Conservation (phyloP, 2,329 filamentous ascomycete species). For the Macrophomina tecta region DNA sequence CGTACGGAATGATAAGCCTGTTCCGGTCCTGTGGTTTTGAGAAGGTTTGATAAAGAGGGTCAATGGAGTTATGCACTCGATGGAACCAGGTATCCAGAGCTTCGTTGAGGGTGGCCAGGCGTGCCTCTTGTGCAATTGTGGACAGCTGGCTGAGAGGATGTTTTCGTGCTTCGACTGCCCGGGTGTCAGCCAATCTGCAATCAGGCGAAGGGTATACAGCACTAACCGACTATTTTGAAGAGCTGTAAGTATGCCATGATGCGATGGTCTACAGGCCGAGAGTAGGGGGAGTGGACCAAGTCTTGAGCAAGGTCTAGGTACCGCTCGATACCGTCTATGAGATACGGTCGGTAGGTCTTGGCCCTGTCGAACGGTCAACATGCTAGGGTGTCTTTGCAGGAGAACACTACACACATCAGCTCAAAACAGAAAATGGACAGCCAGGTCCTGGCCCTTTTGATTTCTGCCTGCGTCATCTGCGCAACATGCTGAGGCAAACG, state of each 20-base stretch:
- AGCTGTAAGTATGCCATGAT: slow-evolving; percentile 8
- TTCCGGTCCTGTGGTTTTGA: slow-evolving; percentile 9
- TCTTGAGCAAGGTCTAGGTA: background rate
- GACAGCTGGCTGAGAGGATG: background rate
- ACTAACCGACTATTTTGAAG: slow-evolving; percentile 4
- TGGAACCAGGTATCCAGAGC: background rate
- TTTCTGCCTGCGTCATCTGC: background rate
- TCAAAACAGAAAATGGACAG: slow-evolving; percentile 8
- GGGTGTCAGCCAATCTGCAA: background rate
- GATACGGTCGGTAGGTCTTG: slow-evolving; percentile 1
- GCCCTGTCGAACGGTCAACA: background rate
- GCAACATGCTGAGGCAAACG: background rate
- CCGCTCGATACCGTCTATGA: background rate
- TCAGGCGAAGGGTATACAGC: background rate
- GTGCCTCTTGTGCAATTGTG: background rate
- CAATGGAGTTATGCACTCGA: slow-evolving; percentile 6
- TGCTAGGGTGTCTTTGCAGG: background rate
- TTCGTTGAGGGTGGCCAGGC: background rate
- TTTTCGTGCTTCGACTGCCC: background rate
- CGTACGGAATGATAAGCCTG: slow-evolving; percentile 7
- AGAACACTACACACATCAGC: background rate
- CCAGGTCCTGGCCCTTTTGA: slow-evolving; percentile 7
- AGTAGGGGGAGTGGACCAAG: background rate
- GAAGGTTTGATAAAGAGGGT: slow-evolving; percentile 10
- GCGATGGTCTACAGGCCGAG: slow-evolving; percentile 2